Base-by-base conservation (phyloP, 2,329 filamentous ascomycete genomes). In the Stromatinia cepivora region DNA sequence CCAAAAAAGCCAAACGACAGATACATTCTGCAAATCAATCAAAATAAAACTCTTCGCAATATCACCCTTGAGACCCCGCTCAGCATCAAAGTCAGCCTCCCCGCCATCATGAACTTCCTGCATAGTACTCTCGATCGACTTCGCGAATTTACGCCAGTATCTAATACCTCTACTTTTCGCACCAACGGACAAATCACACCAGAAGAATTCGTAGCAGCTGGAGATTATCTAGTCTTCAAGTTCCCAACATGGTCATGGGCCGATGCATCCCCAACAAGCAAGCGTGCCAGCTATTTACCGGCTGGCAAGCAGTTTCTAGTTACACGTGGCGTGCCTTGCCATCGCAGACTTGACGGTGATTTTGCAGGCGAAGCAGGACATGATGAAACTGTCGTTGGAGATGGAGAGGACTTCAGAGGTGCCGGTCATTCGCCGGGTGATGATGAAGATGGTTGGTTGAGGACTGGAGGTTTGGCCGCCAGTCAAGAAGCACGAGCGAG, bases 181-280 rank as follows among this genome's bases (percentile, higher is more conserved):
- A 87, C 88, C 76, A 97, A 94, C 6, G 95, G 95, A 74, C 92
- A 98, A 83, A 95, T 99, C 81, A 98, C 94, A 0, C 94, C 94
- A 25, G 94, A 97, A 78, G 95, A 99, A 85, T 99, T 99, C 81
- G 86, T 97, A 64, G 90, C 92, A 5, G 95, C 95, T 4, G 95
- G 95, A 76, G 95, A 99, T 83, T 99, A 98, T 80, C 89, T 99
- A 50, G 94, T 97, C 78, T 97, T 96, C 88, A 98, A 97, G 84
- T 99, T 99, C 82, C 95, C 94, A 11, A 97, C 94, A 70, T 99
- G 95, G 95, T 91, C 92, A 63, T 99, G 95, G 95, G 89, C 91
- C 73, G 92, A 95, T 76, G 94, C 94, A 74, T 92, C 94, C 68
- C 88, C 89, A n/a, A 87, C 90, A 1, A 86, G 87, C 71, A 92